Base-by-base conservation (phyloP, 2,329 filamentous ascomycete species). In the Aspergillus cejpii region DNA sequence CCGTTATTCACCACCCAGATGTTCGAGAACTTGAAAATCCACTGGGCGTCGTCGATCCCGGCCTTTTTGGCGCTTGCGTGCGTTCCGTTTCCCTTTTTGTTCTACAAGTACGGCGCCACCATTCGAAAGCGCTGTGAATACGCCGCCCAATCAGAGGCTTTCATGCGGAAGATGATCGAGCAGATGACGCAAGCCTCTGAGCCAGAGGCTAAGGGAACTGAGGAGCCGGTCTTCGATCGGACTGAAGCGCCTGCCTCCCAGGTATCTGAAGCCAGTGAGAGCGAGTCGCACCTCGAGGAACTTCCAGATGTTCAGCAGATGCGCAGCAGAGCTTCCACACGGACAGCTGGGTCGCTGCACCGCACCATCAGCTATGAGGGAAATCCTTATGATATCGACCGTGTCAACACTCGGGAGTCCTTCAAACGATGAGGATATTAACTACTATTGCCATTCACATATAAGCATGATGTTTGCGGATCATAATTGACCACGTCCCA, bases 1-100 rank as follows among this genome's bases (percentile, higher is more conserved):
- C 71, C 71, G 5, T 58, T 74, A 5, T 73, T 73, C 59, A 72
- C 70, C 1, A 63, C 56, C 5, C 56, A 68, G n/a, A 65, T 74
- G 64, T 74, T 48, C 15, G 57, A 3, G 59, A 60, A 12, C 57
- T 74, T 12, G 70, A 15, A 17, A 11, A 69, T 73, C 12, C 67
- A 72, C 43, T 74, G 70, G 71, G 71, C 70, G 1, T 67, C 65
- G 6, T 67, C 63, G 14, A 60, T 74, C 15, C 69, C 68, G 0
- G 72, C 63, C 0, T 73, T 74, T 47, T 49, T 74, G 21, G 66
- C 70, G 0, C 49, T 72, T 6, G 60, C 60, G 0, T 69, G 67
- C 23, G 56, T 68, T 7, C 68, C 68, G 0, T 67, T 70, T 23
- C 67, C 66, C 1, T 66, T 70, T 42, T 50, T 70, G 10, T 66